Base-by-base conservation (phyloP, 73 alveolate species). In the Paramecium octaurelia region DNA sequence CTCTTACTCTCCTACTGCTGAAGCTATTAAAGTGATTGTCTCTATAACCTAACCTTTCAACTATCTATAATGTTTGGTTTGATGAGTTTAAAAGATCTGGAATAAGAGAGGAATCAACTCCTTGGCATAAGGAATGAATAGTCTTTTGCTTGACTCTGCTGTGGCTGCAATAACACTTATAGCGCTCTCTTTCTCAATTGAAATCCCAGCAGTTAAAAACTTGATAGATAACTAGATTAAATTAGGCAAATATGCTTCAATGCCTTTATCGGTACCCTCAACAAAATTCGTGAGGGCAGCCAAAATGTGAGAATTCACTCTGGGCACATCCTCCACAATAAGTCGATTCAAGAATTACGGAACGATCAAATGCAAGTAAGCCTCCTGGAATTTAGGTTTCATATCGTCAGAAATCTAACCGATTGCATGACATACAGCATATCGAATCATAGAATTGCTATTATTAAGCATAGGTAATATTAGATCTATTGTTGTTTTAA, bases 381-480 rank as follows among this genome's bases (percentile, higher is more conserved):
- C 85, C 36, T 86, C 96, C 73, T 97, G 96, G 92, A 98, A 97
- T 21, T 96, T 95, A 23, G 98, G 99, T 88, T 95, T 95, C 96
- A 97, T 93, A 86, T 98, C 99, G 35, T 96, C 99, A 64, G 98
- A 93, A 40, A 98, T 93, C 83, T 95, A 95, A 40, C 99, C 99
- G 8, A 98, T 88, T 35, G 98, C 95, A 93, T 98, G 99, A 85
- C 98, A 93, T 31, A 99, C 99, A 46, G 99, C 98, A 87, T 95
- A 97, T 73, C 99, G 94, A 73, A 98, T 93, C 96, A 97, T 97
- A 58, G 99, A 96, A 70, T 97, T 94, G 4, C 86, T 90, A 94
- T 97, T 96, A 9, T 35, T 34, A 24, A 92, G 85, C 91, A 96
- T 95, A 6, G 92, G 60, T 36, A 93, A 87, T 16, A 96, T 95